These are phyloP conservation scores for Syzygium syzygioides DNA, from an alignment of 441 rosid genomes.

Conservation along the genomic window DNA sequence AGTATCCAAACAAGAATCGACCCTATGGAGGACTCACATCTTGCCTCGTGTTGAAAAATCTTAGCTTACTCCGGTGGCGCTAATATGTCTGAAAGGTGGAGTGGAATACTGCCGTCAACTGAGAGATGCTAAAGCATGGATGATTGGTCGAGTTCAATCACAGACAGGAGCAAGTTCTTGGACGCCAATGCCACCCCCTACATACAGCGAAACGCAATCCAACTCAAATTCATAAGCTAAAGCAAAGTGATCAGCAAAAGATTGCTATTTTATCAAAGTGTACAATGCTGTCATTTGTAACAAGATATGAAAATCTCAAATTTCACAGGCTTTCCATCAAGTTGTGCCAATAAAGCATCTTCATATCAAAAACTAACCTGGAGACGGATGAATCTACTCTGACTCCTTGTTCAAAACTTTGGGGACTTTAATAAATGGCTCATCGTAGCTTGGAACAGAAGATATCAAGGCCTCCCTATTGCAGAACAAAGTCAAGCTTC, in stretches of 20 bases:
- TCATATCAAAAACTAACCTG: neutral
- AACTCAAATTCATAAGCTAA: neutral
- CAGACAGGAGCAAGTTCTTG: neutral
- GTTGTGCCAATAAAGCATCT: neutral
- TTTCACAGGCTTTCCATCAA: neutral
- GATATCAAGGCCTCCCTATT: conserved; percentile 55
- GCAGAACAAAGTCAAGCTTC: neutral
- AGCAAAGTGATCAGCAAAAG: neutral
- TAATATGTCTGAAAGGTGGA: neutral
- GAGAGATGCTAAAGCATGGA: neutral
- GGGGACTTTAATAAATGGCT: conserved; percentile 56
- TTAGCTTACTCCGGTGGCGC: neutral
- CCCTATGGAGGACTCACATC: neutral
- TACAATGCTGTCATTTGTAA: neutral
- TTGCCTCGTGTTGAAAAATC: neutral
- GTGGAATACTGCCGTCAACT: neutral
- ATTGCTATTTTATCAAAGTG: neutral
- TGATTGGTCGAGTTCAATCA: neutral
- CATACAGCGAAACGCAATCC: neutral
- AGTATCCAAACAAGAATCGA: neutral
- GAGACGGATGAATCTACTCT: neutral
- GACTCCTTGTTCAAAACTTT: conserved; percentile 75
- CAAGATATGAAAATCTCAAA: neutral
- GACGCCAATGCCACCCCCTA: neutral
- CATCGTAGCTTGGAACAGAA: conserved; percentile 63